These are phyloP conservation scores for Claviceps quebecensis DNA, from an alignment of 2,329 filamentous ascomycete genomes.

Conservation along the genomic window DNA sequence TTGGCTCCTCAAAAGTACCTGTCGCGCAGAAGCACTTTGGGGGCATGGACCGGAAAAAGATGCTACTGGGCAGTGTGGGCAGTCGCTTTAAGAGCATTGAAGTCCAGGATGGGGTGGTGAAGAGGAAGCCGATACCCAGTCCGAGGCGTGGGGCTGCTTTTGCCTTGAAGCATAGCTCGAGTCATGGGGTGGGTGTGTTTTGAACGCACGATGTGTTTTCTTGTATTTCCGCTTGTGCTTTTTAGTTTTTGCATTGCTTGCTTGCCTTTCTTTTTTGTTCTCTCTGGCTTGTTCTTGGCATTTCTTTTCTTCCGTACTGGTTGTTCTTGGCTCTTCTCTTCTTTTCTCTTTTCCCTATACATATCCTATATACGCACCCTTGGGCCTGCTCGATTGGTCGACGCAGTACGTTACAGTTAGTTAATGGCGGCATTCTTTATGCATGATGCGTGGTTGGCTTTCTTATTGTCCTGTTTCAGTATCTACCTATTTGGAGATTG, in stretches of 20 bases:
- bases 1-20: conserved; percentile 24
- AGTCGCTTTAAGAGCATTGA: conserved; percentile 6
- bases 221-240: not conserved
- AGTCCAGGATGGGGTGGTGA: conserved; percentile 10
- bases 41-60: conserved; percentile 7
- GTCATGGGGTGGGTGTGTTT: not conserved
- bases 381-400: not conserved
- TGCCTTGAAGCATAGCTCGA: not conserved
- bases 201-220: not conserved
- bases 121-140: conserved; percentile 1
- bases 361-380: not conserved
- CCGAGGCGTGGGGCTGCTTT: conserved; percentile 6
- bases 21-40: conserved; percentile 23
- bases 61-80: not conserved
- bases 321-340: not conserved
- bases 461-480: not conserved
- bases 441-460: not conserved
- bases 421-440: not conserved
- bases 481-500: not conserved
- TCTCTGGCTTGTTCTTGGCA: not conserved
- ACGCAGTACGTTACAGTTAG: not conserved
- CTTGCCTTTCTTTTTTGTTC: not conserved
- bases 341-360: not conserved
- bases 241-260: not conserved
- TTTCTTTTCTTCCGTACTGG: not conserved